Evolutionary conservation across 345 rosid species (phyloP), one percentile per base, ranked within the genome.

Genomic region (Brassica carinata): DNA sequence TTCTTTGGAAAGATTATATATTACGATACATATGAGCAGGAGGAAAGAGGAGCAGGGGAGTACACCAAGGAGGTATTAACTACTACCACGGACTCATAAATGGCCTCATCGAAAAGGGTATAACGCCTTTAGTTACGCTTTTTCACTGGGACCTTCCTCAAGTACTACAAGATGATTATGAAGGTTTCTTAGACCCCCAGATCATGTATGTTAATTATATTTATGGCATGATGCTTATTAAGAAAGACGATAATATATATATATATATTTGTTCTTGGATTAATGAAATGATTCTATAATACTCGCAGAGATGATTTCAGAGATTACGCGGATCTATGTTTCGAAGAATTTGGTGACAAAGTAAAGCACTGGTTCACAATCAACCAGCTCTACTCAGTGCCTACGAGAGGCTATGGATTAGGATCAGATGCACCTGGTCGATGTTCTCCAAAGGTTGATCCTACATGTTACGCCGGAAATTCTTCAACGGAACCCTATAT

Each of bases 111-210:
- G 27, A 19, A 3, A 74, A 74, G 4, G 82, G 80, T 43, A 80
- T 84, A 30, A 64, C 76, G 13, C 90, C 90, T 23, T 87, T 79
- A 18, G 83, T 84, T 58, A 87, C 88, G 2, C 7, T 85, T n/a
- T 87, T 57, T 53, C 89, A 86, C 5, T 87, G 87, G 89, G 89
- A 87, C 68, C 76, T 87, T 67, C 90, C 88, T 64, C 90, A 87
- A 76, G 5, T 70, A 2, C 71, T 88, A 1, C 86, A 86, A 76
- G 85, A 86, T 64, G 82, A 82, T 9, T 88, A 86, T 13, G 84
- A 74, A 55, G 89, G 91, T 17, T 81, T 85, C 68, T 76, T 88
- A 64, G 53, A 78, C 74, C 77, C 77, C 18, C 6, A 3, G n/a
- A 74, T 86, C 64, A 85, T 57, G 62, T 40, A 40, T 36, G 43